Base-by-base conservation (phyloP, 768 basidiomycete genomes). In the Daedaleopsis nitida region DNA sequence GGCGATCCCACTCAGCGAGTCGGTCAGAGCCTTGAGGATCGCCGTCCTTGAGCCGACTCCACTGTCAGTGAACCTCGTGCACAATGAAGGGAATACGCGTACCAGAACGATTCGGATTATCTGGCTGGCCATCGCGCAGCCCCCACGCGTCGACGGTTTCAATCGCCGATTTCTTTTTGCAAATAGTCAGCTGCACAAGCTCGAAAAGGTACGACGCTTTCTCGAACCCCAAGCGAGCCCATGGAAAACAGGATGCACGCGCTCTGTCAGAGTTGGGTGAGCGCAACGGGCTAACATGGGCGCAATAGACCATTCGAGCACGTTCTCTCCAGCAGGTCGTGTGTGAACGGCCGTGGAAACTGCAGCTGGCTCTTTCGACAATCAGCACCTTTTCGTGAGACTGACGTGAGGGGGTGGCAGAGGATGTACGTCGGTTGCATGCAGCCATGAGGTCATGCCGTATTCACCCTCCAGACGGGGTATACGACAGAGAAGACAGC, bases 381-480 rank as follows among this genome's bases (percentile, higher is more conserved):
- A 52, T 52, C 51, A 52, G 27, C 34, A 34, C 9, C 19, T 49
- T 3, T 17, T 23, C 51, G 51, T 52, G 51, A 21, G 51, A n/a
- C 17, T 32, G 51, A 52, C 51, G 32, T 34, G 51, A 52, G 51
- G 37, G 27, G 34, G 9, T 27, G 37, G 32, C 11, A 37, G 51
- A 34, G 6, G 12, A 24, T 13, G 21, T 4, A 24, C 7, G 27
- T 52, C 51, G 37, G 32, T 27, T 52, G 51, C 51, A 27, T 42
- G 39, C 11, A 17, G 39, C 17, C 51, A 52, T 38, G 51, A 37
- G 51, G 51, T 21, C 4, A 52, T 52, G 47, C 47, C 47, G 47
- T 49, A 49, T 24, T 8, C 42, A 37, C 42, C 27, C 24, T 17
- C 55, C 51, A 49, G 55, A 49, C 49, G 60, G 59, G 55, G 51